These are phyloP conservation scores for Ophiocordyceps camponoti-rufipedis DNA, from an alignment of 2,329 filamentous ascomycete genomes.

Conservation along the genomic window DNA sequence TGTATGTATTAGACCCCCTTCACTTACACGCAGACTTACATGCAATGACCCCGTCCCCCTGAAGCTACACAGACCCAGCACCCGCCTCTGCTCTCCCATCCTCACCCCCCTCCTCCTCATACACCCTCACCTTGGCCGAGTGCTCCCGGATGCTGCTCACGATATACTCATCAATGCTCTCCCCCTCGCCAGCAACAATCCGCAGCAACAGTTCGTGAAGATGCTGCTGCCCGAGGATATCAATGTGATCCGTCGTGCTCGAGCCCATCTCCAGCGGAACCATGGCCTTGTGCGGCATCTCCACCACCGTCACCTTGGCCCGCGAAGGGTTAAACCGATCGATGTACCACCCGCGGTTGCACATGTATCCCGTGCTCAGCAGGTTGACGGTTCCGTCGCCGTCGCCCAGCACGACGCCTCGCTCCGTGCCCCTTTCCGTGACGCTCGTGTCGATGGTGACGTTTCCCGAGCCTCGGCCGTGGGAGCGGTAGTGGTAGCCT, in stretches of 20 bases:
- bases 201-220: conserved; percentile 81
- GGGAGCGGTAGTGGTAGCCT: conserved; percentile 68
- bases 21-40: too few species aligned
- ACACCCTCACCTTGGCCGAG: conserved; percentile 66
- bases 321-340: conserved; percentile 84
- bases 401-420: conserved; percentile 82
- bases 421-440: conserved; percentile 49
- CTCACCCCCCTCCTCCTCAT: conserved; percentile 34
- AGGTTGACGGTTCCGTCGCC: conserved; percentile 92
- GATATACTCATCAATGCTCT: conserved; percentile 59
- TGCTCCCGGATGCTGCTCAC: conserved; percentile 71
- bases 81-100: background rate
- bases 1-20: too few species aligned
- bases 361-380: conserved; percentile 89
- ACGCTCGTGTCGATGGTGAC: conserved; percentile 53
- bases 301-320: conserved; percentile 64
- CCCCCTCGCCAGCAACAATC: conserved; percentile 70
- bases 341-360: conserved; percentile 82
- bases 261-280: conserved; percentile 74
- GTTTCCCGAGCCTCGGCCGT: conserved; percentile 42
- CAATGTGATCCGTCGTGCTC: conserved; percentile 75
- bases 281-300: conserved; percentile 84
- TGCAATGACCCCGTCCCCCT: too few species aligned
- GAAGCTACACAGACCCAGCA: background rate
- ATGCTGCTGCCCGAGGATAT: conserved; percentile 76